A percentile compares a stretch with the other conserved stretches of the same genome.
phyloP scores from a whole-genome alignment of 495 filamentous ascomycete species.

The Hyphodiscus hymeniophilus region DNA sequence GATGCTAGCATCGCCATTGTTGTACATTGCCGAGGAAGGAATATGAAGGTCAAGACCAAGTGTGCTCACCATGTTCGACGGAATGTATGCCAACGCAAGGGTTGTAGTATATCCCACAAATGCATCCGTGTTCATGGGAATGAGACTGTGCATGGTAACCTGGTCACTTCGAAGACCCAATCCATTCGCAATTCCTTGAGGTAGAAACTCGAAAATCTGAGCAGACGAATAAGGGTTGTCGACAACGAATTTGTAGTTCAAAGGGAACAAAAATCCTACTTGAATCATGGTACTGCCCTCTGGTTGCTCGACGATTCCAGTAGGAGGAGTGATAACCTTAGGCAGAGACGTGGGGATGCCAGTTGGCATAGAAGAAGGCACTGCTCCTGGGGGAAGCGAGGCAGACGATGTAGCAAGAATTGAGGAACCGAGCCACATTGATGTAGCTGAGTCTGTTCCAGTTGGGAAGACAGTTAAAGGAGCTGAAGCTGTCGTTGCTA shows the following conservation, averaged over 20 bases:
- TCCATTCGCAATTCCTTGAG: slow-evolving; percentile 63
- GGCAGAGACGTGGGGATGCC: slow-evolving; percentile 54
- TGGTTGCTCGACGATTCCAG: slow-evolving; percentile 33
- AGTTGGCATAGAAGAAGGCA: slow-evolving; percentile 5
- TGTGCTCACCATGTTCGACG: slow-evolving; percentile 50
- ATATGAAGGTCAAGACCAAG: slow-evolving; percentile 57
- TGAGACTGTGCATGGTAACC: slow-evolving; percentile 61
- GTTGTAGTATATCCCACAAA: slow-evolving; percentile 76
- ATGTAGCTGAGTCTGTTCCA: slow-evolving; percentile 12
- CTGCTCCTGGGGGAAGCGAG: slow-evolving; percentile 9
- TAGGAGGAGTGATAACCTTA: slow-evolving; percentile 59
- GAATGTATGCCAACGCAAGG: slow-evolving; percentile 67
- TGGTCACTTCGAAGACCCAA: slow-evolving; percentile 40
- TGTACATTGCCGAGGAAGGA: slow-evolving; percentile 65
- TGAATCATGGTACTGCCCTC: slow-evolving; percentile 61
- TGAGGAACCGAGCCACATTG: slow-evolving; percentile 23
- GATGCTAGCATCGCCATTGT: slow-evolving; percentile 49
- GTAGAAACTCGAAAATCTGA: slow-evolving; percentile 82
- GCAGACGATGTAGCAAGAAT: slow-evolving; percentile 22
- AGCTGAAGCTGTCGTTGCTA: slow-evolving; percentile 1
- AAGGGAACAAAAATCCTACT: slow-evolving; percentile 68
- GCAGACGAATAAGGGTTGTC: slow-evolving; percentile 57
- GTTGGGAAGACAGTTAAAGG: slow-evolving; percentile 19
- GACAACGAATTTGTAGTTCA: slow-evolving; percentile 81
- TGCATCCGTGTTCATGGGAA: slow-evolving; percentile 66